These are phyloP conservation scores for Chytridiales sp. DNA, from an alignment of 371 early-diverging fungal genomes.

Conservation along the genomic window DNA sequence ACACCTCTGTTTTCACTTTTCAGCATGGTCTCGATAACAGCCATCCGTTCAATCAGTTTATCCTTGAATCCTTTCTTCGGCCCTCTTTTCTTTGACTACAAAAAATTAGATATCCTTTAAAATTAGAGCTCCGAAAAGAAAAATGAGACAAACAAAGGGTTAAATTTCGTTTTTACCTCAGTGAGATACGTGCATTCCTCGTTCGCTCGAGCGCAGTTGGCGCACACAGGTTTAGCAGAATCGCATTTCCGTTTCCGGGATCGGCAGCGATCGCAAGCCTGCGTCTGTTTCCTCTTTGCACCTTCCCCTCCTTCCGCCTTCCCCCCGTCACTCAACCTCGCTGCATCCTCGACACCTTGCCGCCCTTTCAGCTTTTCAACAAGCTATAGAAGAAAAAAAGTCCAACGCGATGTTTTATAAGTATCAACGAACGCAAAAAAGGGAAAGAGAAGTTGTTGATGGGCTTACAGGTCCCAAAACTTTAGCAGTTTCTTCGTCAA, in stretches of 20 bases:
- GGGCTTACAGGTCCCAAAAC: no score
- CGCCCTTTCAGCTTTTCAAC: no score
- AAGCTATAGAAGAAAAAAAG: no score
- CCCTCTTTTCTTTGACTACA: slow-evolving; percentile 27
- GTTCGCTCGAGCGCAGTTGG: slow-evolving; percentile 24
- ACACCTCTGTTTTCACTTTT: background rate
- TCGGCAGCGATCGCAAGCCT: slow-evolving; percentile 35
- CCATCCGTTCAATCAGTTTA: slow-evolving; percentile 27
- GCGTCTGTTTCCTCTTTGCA: slow-evolving; percentile 15
- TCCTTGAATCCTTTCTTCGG: slow-evolving; percentile 25
- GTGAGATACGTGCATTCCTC: slow-evolving; percentile 9
- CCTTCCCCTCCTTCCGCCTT: background rate
- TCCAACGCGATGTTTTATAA: no score
- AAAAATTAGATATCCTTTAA: background rate
- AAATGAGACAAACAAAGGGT: background rate
- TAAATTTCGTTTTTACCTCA: background rate
- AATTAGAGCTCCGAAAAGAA: background rate
- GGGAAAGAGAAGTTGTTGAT: no score
- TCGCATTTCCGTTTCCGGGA: slow-evolving; percentile 35
- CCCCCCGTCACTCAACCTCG: background rate
- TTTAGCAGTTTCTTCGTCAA: no score
- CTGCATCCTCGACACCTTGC: no score
- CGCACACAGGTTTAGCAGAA: slow-evolving; percentile 27
- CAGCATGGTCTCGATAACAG: slow-evolving; percentile 28
- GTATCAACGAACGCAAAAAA: no score